Evolutionary conservation across 1,284 basidiomycete species (phyloP), one percentile per base, ranked within the genome.

Genomic region (Macrocystidia cucumis): DNA sequence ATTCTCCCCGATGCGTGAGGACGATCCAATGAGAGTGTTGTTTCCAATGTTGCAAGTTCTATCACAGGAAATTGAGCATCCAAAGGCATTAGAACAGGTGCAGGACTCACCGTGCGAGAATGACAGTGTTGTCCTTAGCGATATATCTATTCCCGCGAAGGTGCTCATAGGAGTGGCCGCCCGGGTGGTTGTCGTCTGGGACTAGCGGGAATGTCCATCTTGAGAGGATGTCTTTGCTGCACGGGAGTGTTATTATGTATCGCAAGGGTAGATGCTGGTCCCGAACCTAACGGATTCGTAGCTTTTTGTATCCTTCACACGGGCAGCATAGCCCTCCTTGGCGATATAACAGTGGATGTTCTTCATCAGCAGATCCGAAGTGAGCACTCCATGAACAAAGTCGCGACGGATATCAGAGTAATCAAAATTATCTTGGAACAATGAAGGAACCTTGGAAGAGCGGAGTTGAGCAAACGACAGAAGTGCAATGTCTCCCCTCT

Each of bases 341-440:
- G 84, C 81, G 34, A 95, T 72, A 51, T 93, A 89, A 46, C 90
- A 86, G 53, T 89, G 79, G 41, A 98, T 95, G 47, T 84, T 93
- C 63, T 97, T 95, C 68, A 91, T 92, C 29, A 98, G 72, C 29
- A 98, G 60, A 58, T 99, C 96, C 9, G 90, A 95, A 1, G 91
- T 96, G 40, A 99, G 69, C 29, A 99, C 79, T n/a, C 95, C 95
- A 49, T 91, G 88, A 16, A 98, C 87, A 53, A 98, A 97, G 60
- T 98, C 91, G 45, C 79, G 69, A 38, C 92, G 77, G 43, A 98
- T 73, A 57, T 92, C 87, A 31, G 85, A 82, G 55, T 96, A 98
- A 62, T 98, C 96, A 56, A 99, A 99, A 62, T 98, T 98, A 60
- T 98, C 96, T 50, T 96, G 93, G 63, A 98, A 98, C 3, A 98